Evolutionary conservation across 2,329 filamentous ascomycete species (phyloP), one percentile per base, ranked within the genome.

Genomic region (Sordariomycetes sp.): DNA sequence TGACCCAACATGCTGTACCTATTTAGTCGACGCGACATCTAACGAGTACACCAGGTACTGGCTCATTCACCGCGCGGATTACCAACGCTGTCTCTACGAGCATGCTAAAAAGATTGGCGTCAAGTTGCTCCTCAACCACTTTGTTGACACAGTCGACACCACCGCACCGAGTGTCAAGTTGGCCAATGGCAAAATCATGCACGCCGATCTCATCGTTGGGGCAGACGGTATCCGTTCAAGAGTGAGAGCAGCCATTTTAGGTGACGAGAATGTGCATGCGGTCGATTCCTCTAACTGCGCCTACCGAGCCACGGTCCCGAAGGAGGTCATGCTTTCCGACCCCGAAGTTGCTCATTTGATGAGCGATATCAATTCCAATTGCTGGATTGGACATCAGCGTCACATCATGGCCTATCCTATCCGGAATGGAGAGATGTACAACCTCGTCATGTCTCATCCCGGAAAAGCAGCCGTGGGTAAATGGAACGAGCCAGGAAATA

Each of bases 51-150:
- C 7, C 25, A 36, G 35, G 15, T 38, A 38, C 32, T 38, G 33
- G 30, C 30, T 39, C 11, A 39, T 37, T 16, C 41, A 45, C 19
- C 34, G 41, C 8, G 39, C 42, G 6, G 43, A 45, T n/a, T 39
- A 39, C 6, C 43, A 45, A 8, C 32, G 28, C 5, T 36, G 34
- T 11, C 31, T 45, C 2, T 36, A 36, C 17, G 30, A 39, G 11
- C 29, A 35, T 27, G 42, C 42, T 1, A 30, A 34, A 6, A 36
- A 34, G n/a, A 16, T 39, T 4, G 42, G 42, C 17, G 41, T 36
- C 4, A 33, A 35, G 4, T 27, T 43, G 5, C 18, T 18, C 8
- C 28, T 35, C 8, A 16, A 28, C 33, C 19, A 28, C 28, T 33
- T 26, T 19, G 33, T 36, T 9, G 30, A 30, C 4, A 3, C 8